Evolutionary conservation across 2,329 filamentous ascomycete genomes (phyloP).

Genomic region (Xylaria sp.): DNA sequence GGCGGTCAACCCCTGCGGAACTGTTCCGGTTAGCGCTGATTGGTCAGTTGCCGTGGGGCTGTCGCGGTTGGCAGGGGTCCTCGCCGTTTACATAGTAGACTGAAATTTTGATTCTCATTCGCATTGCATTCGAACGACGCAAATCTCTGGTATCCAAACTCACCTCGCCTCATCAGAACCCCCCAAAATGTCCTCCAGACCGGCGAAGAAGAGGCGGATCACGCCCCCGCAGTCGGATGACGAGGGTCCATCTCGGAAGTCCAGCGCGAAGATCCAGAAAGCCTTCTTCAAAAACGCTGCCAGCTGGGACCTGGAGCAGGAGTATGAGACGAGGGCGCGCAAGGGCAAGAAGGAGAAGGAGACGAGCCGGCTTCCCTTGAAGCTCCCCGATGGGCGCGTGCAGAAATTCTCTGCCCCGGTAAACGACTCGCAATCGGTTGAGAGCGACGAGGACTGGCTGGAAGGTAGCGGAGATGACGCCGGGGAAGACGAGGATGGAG

Average conservation of each 20-base stretch:
- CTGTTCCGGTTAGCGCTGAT: constrained; percentile 25
- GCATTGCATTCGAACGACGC: neutral
- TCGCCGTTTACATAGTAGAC: neutral
- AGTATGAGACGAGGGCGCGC: constrained; percentile 80
- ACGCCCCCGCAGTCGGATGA: constrained; percentile 55
- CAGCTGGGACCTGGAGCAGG: constrained; percentile 89
- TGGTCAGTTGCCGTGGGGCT: constrained; percentile 15
- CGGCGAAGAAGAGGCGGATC: constrained; percentile 61
- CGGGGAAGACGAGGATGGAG: constrained; percentile 43
- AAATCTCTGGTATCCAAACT: neutral
- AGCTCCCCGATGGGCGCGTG: constrained; percentile 76
- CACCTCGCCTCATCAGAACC: neutral
- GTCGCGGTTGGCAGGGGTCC: constrained; percentile 16
- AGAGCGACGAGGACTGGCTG: constrained; percentile 66
- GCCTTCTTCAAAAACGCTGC: constrained; percentile 74
- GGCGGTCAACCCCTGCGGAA: constrained; percentile 28
- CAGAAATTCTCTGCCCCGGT: constrained; percentile 61
- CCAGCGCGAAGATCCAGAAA: constrained; percentile 51
- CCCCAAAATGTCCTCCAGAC: constrained; percentile 50
- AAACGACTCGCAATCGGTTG: constrained; percentile 61
- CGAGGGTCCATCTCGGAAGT: constrained; percentile 40
- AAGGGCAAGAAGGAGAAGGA: constrained; percentile 72
- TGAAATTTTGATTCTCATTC: constrained; percentile 25
- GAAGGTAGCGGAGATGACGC: constrained; percentile 60
- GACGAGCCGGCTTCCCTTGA: constrained; percentile 79